phyloP scores from a whole-genome alignment of 2,329 filamentous ascomycete species.

The Beauveria pseudobassiana region DNA sequence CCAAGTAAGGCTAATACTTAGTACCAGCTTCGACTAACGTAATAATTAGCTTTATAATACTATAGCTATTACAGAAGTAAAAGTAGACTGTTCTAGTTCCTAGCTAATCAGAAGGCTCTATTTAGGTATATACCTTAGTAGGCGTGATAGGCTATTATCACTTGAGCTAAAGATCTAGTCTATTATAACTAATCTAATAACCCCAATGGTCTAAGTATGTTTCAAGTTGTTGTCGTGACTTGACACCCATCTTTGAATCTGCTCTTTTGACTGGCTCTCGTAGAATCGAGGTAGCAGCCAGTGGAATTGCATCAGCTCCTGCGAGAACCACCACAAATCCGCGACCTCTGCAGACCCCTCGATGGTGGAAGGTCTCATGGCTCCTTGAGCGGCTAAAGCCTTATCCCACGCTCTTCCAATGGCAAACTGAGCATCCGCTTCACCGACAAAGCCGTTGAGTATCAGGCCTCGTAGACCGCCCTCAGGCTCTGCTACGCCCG shows the following conservation, averaged over 20 bases:
- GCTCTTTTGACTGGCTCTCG: background rate
- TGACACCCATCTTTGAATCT: background rate
- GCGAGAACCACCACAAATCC: conserved; percentile 10
- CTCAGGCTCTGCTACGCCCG: background rate
- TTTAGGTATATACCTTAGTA: no score
- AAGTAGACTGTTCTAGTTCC: no score
- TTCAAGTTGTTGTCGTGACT: background rate
- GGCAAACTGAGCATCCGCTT: background rate
- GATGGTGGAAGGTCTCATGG: background rate
- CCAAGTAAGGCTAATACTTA: no score
- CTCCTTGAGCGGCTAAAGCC: background rate
- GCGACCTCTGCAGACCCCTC: background rate
- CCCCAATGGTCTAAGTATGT: conserved; percentile 3
- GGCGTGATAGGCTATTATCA: no score
- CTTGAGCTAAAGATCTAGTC: no score
- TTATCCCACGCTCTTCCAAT: conserved; percentile 5
- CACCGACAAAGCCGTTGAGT: background rate
- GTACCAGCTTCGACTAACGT: no score
- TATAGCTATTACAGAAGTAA: no score
- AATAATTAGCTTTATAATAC: no score
- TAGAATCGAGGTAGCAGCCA: conserved; percentile 2
- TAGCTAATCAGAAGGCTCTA: no score
- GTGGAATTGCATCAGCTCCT: conserved; percentile 10
- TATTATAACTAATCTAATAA: background rate
- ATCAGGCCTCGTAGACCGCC: background rate